Percentiles rank a stretch among this genome's conserved stretches.
These are phyloP conservation scores for Lagerstroemia speciosa DNA, from an alignment of 345 rosid species.

Conservation along the genomic window DNA sequence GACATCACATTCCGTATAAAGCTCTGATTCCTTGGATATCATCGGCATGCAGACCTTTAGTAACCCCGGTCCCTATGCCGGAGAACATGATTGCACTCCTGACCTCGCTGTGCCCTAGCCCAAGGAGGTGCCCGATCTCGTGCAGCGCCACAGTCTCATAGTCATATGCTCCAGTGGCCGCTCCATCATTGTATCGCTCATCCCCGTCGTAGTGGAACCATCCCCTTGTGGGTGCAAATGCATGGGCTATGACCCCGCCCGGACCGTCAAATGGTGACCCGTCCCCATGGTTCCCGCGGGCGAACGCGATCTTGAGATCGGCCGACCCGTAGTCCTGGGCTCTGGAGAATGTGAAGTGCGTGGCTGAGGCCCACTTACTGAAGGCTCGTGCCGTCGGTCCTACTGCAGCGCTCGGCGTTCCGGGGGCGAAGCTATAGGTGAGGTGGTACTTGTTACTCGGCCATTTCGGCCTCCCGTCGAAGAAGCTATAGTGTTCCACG, in stretches of 20 bases:
- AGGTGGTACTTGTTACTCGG: constrained; percentile 17
- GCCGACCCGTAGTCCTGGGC: not conserved
- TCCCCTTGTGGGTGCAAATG: constrained; percentile 18
- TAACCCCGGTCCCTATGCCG: not conserved
- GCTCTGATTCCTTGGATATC: constrained; percentile 19
- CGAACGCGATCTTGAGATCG: constrained; percentile 20
- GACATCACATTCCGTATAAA: not conserved
- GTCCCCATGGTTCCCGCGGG: constrained; percentile 17
- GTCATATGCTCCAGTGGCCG: not conserved
- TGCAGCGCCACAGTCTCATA: constrained; percentile 27
- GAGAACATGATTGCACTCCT: constrained; percentile 24
- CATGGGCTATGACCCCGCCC: constrained; percentile 17
- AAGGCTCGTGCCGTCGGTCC: constrained; percentile 16
- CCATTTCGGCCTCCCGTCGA: constrained; percentile 18
- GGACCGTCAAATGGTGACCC: constrained; percentile 13
- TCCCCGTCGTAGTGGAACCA: constrained; percentile 26
- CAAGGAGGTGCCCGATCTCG: constrained; percentile 40
- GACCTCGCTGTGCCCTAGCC: constrained; percentile 25
- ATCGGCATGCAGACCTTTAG: constrained; percentile 16
- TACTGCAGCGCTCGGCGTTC: constrained; percentile 4
- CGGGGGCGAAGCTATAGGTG: constrained; percentile 16
- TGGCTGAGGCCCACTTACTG: constrained; percentile 15
- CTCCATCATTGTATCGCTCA: constrained; percentile 15
- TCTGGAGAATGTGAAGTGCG: constrained; percentile 17
- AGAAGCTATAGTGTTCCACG: constrained; percentile 18